Evolutionary conservation across 768 basidiomycete genomes (phyloP).

Genomic region (Termitomyces sp.): DNA sequence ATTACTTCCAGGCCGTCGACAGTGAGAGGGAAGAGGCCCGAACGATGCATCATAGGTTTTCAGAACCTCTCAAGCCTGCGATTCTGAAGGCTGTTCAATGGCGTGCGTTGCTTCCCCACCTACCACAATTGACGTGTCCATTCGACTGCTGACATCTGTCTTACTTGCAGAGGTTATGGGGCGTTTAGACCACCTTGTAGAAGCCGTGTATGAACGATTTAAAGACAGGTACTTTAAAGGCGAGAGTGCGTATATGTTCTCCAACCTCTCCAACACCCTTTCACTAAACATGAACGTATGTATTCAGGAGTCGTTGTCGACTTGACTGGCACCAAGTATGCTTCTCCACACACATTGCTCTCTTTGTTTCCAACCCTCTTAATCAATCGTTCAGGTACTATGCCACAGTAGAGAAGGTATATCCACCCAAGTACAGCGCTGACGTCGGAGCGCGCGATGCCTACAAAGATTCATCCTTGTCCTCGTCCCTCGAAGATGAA

Average conservation of each 20-base stretch:
- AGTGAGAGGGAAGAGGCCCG: constrained; percentile 89
- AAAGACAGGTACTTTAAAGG: constrained; percentile 91
- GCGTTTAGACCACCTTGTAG: constrained; percentile 90
- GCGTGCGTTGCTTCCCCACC: constrained; percentile 61
- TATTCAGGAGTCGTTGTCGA: constrained; percentile 79
- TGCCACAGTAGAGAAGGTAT: constrained; percentile 76
- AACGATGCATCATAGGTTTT: constrained; percentile 88
- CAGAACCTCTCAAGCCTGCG: constrained; percentile 87
- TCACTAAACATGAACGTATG: constrained; percentile 12
- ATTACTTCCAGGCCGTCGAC: constrained; percentile 92
- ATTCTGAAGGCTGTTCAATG: constrained; percentile 93
- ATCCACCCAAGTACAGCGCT: constrained; percentile 56
- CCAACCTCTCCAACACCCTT: neutral
- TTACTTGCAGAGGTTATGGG: constrained; percentile 84
- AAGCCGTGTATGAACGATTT: constrained; percentile 93
- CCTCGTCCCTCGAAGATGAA: constrained; percentile 44
- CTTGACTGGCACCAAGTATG: constrained; percentile 81
- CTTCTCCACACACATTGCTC: constrained; percentile 5
- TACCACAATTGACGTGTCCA: constrained; percentile 11
- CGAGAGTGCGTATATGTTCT: constrained; percentile 65
- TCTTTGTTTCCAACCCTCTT: constrained; percentile 10
- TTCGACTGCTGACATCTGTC: constrained; percentile 15
- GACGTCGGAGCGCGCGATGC: constrained; percentile 47
- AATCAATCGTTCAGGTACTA: constrained; percentile 56
- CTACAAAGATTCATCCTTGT: constrained; percentile 44